Evolutionary conservation across 2,329 filamentous ascomycete genomes (phyloP), one percentile per base, ranked within the genome.

Genomic region (Diaporthe amygdali): DNA sequence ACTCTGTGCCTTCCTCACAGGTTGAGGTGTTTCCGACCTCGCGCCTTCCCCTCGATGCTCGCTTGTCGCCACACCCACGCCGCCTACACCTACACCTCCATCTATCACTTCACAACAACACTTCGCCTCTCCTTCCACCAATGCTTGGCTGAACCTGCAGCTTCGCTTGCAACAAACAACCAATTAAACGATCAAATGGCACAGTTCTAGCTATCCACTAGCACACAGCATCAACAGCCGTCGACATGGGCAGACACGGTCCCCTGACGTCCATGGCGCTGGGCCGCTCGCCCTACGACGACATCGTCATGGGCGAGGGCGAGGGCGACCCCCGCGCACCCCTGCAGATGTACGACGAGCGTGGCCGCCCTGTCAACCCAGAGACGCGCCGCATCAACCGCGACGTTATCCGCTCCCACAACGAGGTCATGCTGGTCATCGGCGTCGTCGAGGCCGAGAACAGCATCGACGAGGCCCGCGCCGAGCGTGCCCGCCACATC

Each of bases 381-480:
- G 84, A 86, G 66, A 89, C 87, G 1, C 88, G 86, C 75, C 81
- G 82, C 15, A 84, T 89, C 73, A 90, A 89, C 74, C 84, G 85
- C 61, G 86, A 89, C 71, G 85, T 90, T 39, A 87, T 91, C 32
- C 84, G 89, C 66, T 85, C 89, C 12, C 89, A 91, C 75, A 91
- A 91, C 74, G 88, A 91, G 74, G 89, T 91, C 4, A 91, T 91
- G 89, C 83, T 86, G 22, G 88, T 90, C 12, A 90, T 91, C 47
- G 89, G 89, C 6, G 89, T 90, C 5, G 89, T 88, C 10, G 89
- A 91, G 75, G 86, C 88, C 17, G 88, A 90, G 67, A 85, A 84
- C 64, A 79, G 79, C 9, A 76, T 76, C 5, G 77, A 80, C 27
- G 81, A 82, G 5, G 79, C 81, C 6, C 82, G 85, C 66, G 77